Conservation (phyloP, 2,329 filamentous ascomycete genomes). For the Lasiodiplodia sp. region DNA sequence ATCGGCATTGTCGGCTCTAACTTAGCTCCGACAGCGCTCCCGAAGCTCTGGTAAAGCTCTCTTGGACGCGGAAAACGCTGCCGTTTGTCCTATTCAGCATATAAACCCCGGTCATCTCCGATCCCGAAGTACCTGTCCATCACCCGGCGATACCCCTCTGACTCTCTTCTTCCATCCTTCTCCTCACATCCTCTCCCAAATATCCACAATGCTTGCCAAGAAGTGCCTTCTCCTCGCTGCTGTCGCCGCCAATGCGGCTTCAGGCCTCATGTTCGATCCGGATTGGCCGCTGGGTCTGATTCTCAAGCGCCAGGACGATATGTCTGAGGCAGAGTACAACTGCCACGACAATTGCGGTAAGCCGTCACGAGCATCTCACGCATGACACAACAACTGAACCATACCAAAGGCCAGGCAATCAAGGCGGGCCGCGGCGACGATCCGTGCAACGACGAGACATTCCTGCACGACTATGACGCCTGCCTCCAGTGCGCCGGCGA, state of each 20-base stretch:
- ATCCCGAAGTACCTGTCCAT: not conserved
- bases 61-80: not conserved
- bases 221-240: not conserved
- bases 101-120: constrained; percentile 10
- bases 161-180: not conserved
- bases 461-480: constrained; percentile 39
- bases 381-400: not conserved
- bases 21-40: constrained; percentile 5
- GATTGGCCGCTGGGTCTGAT: constrained; percentile 12
- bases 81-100: not conserved
- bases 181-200: not conserved
- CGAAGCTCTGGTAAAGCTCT: not conserved
- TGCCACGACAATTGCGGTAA: constrained; percentile 47
- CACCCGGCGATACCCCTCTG: not conserved
- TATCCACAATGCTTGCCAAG: constrained; percentile 5
- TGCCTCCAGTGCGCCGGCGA: constrained; percentile 52
- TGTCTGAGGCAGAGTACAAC: constrained; percentile 41
- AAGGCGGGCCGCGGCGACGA: constrained; percentile 34
- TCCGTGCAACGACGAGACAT: constrained; percentile 36
- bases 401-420: constrained; percentile 40
- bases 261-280: constrained; percentile 6
- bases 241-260: not conserved
- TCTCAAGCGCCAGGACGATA: constrained; percentile 25
- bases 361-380: constrained; percentile 1
- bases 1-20: constrained; percentile 4